phyloP scores from a whole-genome alignment of 176 grass and related monocot genomes.

The Neostapfia colusana region DNA sequence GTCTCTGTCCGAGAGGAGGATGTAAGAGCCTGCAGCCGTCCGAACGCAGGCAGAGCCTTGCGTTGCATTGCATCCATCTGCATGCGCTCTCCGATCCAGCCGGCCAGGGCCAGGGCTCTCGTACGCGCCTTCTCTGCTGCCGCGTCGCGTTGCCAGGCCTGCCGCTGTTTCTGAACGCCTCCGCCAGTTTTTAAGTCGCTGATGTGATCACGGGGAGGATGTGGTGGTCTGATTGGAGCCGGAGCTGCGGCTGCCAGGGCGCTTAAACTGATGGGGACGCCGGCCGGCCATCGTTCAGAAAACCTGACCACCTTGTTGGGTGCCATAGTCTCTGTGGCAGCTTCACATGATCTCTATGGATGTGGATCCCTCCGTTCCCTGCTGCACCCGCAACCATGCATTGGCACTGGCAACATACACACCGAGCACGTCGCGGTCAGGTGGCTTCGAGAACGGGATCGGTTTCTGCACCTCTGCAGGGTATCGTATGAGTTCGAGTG shows the following conservation, averaged over 20 bases:
- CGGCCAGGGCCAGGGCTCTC: too few relatives aligned
- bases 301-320: neutral
- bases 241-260: neutral
- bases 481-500: too few relatives aligned
- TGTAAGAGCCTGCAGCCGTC: neutral
- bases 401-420: neutral
- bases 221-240: neutral
- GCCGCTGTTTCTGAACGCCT: neutral
- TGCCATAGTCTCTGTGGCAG: neutral
- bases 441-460: neutral
- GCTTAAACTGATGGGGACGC: neutral
- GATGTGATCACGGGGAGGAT: constrained; percentile 1
- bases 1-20: constrained; percentile 22
- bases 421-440: neutral
- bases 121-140: neutral
- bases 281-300: neutral
- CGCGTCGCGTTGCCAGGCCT: neutral
- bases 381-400: neutral
- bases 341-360: neutral
- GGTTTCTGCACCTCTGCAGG: too few relatives aligned
- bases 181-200: neutral
- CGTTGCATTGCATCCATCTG: too few relatives aligned
- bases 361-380: too few relatives aligned
- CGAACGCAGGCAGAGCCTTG: neutral
- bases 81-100: neutral